A percentile compares a stretch with the other conserved stretches of the same genome.
phyloP scores from a whole-genome alignment of 108 stramenopile genomes.

The Cyclotella choctawhatcheeana region DNA sequence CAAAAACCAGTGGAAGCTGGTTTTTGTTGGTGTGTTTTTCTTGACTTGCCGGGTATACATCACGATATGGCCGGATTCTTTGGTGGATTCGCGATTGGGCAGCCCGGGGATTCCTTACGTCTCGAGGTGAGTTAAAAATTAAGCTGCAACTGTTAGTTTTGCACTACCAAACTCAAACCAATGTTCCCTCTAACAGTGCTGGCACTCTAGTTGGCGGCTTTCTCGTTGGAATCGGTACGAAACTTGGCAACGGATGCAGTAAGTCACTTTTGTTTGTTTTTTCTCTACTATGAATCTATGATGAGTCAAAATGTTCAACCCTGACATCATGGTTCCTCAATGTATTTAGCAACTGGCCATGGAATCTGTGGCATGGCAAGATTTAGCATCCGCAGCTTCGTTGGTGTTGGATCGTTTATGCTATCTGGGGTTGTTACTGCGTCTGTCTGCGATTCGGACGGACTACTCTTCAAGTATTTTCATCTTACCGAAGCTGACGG shows the following conservation, averaged over 20 bases:
- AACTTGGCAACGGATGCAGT: conserved; percentile 80
- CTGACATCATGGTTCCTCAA: too few relatives aligned
- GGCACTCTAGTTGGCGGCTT: conserved; percentile 68
- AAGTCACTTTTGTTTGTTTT: too few relatives aligned
- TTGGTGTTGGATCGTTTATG: conserved; percentile 82
- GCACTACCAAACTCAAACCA: too few relatives aligned
- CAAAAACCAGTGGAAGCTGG: conserved; percentile 58
- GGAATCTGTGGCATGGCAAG: conserved; percentile 88
- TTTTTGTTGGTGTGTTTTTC: conserved; percentile 60
- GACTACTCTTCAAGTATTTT: conserved; percentile 40
- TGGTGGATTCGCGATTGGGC: conserved; percentile 29
- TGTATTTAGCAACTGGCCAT: conserved; percentile 71
- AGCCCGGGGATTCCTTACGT: conserved; percentile 23
- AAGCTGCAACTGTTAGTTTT: too few relatives aligned
- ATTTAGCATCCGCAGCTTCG: conserved; percentile 68
- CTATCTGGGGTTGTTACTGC: conserved; percentile 55
- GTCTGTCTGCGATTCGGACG: conserved; percentile 24
- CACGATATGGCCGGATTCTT: conserved; percentile 34
- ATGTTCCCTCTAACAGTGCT: too few relatives aligned
- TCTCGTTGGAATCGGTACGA: conserved; percentile 59
- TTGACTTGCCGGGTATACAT: conserved; percentile 40
- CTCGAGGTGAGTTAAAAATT: too few relatives aligned
- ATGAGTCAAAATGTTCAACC: too few relatives aligned
- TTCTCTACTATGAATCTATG: too few relatives aligned
- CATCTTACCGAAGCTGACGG: conserved; percentile 14